Percentiles rank a stretch among this genome's conserved stretches.
These are phyloP conservation scores for Anthoceros angustus DNA, from an alignment of 225 moss, liverwort and hornwort genomes.

Conservation along the genomic window DNA sequence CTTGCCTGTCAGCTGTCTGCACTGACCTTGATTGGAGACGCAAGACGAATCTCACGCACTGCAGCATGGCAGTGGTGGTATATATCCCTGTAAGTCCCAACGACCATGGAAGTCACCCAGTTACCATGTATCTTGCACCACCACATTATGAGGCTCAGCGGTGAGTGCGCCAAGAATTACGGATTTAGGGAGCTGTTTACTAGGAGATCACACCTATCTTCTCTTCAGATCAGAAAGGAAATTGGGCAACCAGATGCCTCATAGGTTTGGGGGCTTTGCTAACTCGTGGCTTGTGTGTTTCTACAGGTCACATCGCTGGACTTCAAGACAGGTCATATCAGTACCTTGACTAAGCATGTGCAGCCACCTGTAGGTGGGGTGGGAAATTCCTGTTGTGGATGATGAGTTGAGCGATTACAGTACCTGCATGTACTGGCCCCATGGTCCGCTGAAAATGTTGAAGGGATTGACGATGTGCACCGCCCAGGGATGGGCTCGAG, in stretches of 20 bases:
- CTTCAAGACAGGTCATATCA: too few species aligned
- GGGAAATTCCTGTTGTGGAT: too few species aligned
- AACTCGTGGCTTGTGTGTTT: too few species aligned
- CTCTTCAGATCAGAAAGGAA: too few species aligned
- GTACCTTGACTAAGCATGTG: too few species aligned
- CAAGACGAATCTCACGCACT: background rate
- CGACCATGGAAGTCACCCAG: background rate
- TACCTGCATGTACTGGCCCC: conserved; percentile 3
- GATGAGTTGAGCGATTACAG: too few species aligned
- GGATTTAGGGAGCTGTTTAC: background rate
- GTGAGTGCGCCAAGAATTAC: background rate
- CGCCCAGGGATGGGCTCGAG: background rate
- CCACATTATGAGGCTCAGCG: background rate
- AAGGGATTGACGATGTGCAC: conserved; percentile 5
- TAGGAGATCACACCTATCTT: background rate
- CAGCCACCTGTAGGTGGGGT: too few species aligned
- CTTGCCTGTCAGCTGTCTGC: background rate
- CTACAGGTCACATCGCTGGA: too few species aligned
- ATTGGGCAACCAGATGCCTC: too few species aligned
- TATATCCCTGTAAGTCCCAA: background rate
- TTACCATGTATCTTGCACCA: background rate
- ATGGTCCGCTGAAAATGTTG: conserved; percentile 3
- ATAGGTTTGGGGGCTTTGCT: too few species aligned
- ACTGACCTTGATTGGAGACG: conserved; percentile 1
- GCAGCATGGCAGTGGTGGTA: background rate